Base-by-base conservation (phyloP, 2,329 filamentous ascomycete species). In the Bipolaris oryzae region DNA sequence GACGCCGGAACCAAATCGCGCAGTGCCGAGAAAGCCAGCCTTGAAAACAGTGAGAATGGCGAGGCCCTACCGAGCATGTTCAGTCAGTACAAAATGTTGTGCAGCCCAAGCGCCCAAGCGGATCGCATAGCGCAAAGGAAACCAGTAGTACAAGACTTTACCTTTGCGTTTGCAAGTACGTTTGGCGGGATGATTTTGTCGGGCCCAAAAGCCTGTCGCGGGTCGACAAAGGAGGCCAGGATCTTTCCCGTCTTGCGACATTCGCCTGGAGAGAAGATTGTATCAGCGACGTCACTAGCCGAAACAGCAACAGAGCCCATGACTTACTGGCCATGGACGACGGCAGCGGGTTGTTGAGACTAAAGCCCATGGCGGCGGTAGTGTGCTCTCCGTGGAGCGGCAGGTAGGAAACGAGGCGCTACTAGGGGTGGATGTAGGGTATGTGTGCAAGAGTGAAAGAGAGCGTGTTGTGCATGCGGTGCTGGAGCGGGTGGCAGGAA, bases 171-270 rank as follows among this genome's bases (percentile, higher is more conserved):
- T 63, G 90, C 89, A 69, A 99, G 87, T 68, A 99, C 85, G 50
- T 89, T 85, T 7, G 94, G 93, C 47, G 95, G 95, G 69, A 99
- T 99, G 75, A 99, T 88, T 78, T 98, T 98, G 78, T 98, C 95
- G 53, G 95, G 94, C 5, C 94, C 92, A 76, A 98, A 96, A 18
- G 94, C 81, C 81, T 98, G 94, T 73, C 88, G 86, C 18, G 95
- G 95, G 75, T 98, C 95, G 75, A 98, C 86, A 76, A 99, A 99
- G 11, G 93, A 96, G 43, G 90, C 86, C 67, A 99, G 85, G 72
- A 98, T 98, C 83, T 96, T 96, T 74, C 90, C 90, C 75, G 92
- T 95, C 80, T 99, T 99, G 78, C 90, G 95, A 81, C 95, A 98
- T 81, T 99, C 95, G 81, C 92, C 94, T 97, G 78, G 67, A 56